Base-by-base conservation (phyloP, 176 grass and related monocot species). In the Elymus sibiricus region DNA sequence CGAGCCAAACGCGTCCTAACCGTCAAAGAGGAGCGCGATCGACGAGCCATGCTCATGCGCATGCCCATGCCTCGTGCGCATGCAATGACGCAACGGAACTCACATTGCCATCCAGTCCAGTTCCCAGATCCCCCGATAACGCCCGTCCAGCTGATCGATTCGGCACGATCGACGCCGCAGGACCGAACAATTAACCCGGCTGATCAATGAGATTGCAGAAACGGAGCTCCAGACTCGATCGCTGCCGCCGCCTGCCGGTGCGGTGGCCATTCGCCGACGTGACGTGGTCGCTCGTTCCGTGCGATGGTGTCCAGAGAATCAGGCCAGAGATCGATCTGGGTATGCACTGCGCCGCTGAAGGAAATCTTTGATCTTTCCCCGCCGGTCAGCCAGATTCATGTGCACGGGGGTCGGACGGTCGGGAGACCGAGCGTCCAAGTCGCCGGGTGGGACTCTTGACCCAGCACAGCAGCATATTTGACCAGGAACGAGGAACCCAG, bases 51-150 rank as follows among this genome's bases (percentile, higher is more conserved):
- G 29, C 29, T 2, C 29, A 29, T 29, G 29, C 29, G 2, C 29
- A 29, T 29, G 29, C 29, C 46, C 46, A 49, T 34, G 32, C 32
- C 32, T 6, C 22, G 19, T 86, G 78, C 83, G 83, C 49, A 81
- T 31, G 83, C 83, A 81, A 0, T 86, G 83, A 82, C 83, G 78
- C 78, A 68, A 62, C 67, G 44, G 19, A 32, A 76, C 70, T 55
- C 15, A 13, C 49, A 27, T 35, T 64, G 12, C 27, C 62, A 25
- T 51, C 11, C 42, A 44, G 42, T 44, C 42, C 42, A 7, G 51
- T 21, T 3, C n/a, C 6, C 46, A 70, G 29, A 17, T 69, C 19
- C 65, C 65, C 46, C 22, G 2, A 39, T 38, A 64, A 74, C 39
- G n/a, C 40, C 14, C 1, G 38, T 35, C n/a, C 9, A 24, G 6